Evolutionary conservation across 345 rosid genomes (phyloP).

Genomic region (Melastoma malabathricum): DNA sequence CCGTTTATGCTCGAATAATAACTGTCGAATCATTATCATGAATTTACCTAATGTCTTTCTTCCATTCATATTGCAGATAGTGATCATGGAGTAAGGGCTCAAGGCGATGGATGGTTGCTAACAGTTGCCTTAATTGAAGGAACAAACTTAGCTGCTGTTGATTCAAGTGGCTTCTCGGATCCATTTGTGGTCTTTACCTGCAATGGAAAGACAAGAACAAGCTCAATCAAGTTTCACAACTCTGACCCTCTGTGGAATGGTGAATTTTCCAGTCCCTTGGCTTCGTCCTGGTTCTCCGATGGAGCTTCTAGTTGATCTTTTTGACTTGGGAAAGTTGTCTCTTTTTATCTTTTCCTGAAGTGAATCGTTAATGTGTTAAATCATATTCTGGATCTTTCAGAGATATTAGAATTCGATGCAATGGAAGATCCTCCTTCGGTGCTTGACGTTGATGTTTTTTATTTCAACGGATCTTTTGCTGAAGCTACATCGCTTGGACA

Average conservation of each 20-base stretch:
- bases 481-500: constrained; percentile 82
- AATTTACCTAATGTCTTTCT: neutral
- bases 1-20: too few species aligned
- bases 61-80: constrained; percentile 27
- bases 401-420: constrained; percentile 95
- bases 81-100: constrained; percentile 94
- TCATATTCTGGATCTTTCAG: constrained; percentile 28
- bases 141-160: constrained; percentile 71
- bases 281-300: constrained; percentile 2
- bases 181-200: constrained; percentile 88
- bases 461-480: constrained; percentile 90
- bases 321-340: too few species aligned
- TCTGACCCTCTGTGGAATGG: constrained; percentile 92
- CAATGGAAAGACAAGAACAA: constrained; percentile 79
- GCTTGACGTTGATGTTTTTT: constrained; percentile 78
- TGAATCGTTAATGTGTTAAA: too few species aligned
- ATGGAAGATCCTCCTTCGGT: constrained; percentile 96
- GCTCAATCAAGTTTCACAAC: constrained; percentile 94
- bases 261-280: constrained; percentile 7
- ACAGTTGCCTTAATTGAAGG: constrained; percentile 92
- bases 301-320: neutral
- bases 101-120: constrained; percentile 92
- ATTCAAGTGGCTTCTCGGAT: constrained; percentile 81
- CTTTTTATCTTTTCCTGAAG: too few species aligned
- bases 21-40: neutral